These are phyloP conservation scores for Fusarium irregulare DNA, from an alignment of 2,329 filamentous ascomycete genomes.

Conservation along the genomic window DNA sequence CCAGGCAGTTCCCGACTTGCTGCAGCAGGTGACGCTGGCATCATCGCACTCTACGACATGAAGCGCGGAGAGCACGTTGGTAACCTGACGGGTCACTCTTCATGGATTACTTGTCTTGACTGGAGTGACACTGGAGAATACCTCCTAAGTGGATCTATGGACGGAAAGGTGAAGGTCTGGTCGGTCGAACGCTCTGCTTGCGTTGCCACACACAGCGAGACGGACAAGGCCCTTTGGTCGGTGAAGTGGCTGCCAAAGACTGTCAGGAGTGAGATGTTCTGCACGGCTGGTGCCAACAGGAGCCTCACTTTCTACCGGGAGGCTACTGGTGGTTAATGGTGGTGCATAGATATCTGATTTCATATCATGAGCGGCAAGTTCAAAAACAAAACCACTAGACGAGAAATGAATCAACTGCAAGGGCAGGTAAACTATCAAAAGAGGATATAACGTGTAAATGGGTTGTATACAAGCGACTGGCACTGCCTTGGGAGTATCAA, in stretches of 20 bases:
- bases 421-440: background rate
- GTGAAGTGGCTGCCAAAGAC: slow-evolving; percentile 86
- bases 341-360: background rate
- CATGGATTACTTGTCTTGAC: slow-evolving; percentile 91
- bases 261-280: slow-evolving; percentile 76
- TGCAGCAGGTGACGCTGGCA: slow-evolving; percentile 86
- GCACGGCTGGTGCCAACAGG: slow-evolving; percentile 79
- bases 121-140: slow-evolving; percentile 96
- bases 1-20: slow-evolving; percentile 86
- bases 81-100: slow-evolving; percentile 80
- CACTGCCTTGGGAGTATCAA: background rate
- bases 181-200: slow-evolving; percentile 84
- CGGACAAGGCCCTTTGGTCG: slow-evolving; percentile 84
- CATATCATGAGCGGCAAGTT: background rate
- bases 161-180: slow-evolving; percentile 97
- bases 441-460: background rate
- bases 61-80: slow-evolving; percentile 92
- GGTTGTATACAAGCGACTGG: background rate
- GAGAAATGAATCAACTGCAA: background rate
- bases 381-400: background rate
- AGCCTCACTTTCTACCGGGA: slow-evolving; percentile 87
- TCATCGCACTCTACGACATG: slow-evolving; percentile 93
- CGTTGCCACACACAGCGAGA: slow-evolving; percentile 94
- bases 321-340: slow-evolving; percentile 61
- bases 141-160: slow-evolving; percentile 86